Conservation (phyloP, 768 basidiomycete genomes). For the Brasilioporus rufonigricans region DNA sequence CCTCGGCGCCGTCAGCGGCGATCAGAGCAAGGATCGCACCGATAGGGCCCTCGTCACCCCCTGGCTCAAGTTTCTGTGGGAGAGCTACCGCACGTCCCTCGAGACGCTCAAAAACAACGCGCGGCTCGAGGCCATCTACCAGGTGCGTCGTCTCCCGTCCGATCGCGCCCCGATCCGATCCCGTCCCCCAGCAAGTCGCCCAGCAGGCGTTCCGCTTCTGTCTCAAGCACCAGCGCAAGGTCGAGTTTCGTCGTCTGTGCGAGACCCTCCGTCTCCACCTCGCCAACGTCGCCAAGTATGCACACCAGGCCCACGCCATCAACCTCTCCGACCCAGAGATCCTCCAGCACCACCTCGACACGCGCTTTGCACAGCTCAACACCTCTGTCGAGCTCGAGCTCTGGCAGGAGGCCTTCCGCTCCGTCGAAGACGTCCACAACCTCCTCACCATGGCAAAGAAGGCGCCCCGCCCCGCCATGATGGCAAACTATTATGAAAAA, state of each 20-base stretch:
- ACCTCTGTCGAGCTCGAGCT: constrained; percentile 97
- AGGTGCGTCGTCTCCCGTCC: constrained; percentile 50
- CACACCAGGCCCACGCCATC: constrained; percentile 91
- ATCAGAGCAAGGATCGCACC: constrained; percentile 91
- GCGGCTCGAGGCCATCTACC: constrained; percentile 88
- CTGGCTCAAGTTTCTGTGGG: constrained; percentile 99
- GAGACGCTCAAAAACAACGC: constrained; percentile 97
- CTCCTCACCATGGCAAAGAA: constrained; percentile 92
- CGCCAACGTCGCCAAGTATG: constrained; percentile 91
- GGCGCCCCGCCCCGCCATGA: constrained; percentile 89
- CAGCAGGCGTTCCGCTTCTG: constrained; percentile 98
- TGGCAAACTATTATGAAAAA: constrained; percentile 99
- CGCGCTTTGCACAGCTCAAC: constrained; percentile 94
- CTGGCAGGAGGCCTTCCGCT: constrained; percentile 99
- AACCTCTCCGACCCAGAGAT: constrained; percentile 95
- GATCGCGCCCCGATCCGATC: neutral
- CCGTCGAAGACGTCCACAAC: constrained; percentile 97
- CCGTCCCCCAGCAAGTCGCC: constrained; percentile 71
- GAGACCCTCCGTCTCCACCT: constrained; percentile 96
- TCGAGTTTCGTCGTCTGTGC: constrained; percentile 94
- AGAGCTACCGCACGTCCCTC: constrained; percentile 92
- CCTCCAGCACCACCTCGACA: constrained; percentile 93
- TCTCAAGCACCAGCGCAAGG: constrained; percentile 80
- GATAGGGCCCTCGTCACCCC: constrained; percentile 95
- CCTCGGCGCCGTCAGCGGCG: constrained; percentile 83